phyloP scores from a whole-genome alignment of 352 stramenopile species.

The Thalassiosira hispida region DNA sequence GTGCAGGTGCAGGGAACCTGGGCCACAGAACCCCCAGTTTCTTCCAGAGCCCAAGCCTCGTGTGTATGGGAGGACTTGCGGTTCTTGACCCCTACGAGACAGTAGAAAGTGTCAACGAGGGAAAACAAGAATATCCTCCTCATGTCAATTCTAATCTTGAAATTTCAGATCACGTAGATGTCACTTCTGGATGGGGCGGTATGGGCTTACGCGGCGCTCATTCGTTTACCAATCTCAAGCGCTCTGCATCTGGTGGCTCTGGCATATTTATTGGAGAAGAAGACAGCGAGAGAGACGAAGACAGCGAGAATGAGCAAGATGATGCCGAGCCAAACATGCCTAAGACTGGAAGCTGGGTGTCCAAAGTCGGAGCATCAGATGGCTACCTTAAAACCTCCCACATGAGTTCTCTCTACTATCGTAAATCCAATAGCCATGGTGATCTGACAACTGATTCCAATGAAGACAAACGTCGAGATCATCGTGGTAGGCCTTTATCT shows the following conservation, averaged over 20 bases:
- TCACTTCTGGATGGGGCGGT: constrained; percentile 69
- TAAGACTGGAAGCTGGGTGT: constrained; percentile 24
- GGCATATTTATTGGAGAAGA: constrained; percentile 77
- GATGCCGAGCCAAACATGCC: constrained; percentile 31
- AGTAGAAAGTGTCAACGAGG: constrained; percentile 22
- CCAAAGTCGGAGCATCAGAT: constrained; percentile 23
- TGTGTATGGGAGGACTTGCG: constrained; percentile 85
- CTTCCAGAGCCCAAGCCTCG: constrained; percentile 85
- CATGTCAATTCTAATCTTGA: constrained; percentile 19
- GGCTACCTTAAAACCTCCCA: constrained; percentile 81
- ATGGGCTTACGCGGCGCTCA: constrained; percentile 74
- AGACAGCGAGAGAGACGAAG: constrained; percentile 4
- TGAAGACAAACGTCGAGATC: neutral
- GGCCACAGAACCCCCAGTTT: constrained; percentile 84
- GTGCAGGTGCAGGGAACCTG: constrained; percentile 52
- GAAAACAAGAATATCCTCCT: constrained; percentile 4
- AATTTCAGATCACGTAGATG: constrained; percentile 41
- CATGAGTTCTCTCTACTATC: constrained; percentile 88
- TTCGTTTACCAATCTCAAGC: constrained; percentile 64
- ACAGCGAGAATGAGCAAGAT: constrained; percentile 19
- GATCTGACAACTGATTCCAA: constrained; percentile 10
- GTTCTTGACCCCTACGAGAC: constrained; percentile 71
- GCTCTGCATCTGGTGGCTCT: constrained; percentile 59
- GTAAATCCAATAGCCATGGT: constrained; percentile 53
- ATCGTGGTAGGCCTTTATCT: constrained; percentile 3